These are phyloP conservation scores for Venturia carpophila DNA, from an alignment of 2,329 filamentous ascomycete species.

Conservation along the genomic window DNA sequence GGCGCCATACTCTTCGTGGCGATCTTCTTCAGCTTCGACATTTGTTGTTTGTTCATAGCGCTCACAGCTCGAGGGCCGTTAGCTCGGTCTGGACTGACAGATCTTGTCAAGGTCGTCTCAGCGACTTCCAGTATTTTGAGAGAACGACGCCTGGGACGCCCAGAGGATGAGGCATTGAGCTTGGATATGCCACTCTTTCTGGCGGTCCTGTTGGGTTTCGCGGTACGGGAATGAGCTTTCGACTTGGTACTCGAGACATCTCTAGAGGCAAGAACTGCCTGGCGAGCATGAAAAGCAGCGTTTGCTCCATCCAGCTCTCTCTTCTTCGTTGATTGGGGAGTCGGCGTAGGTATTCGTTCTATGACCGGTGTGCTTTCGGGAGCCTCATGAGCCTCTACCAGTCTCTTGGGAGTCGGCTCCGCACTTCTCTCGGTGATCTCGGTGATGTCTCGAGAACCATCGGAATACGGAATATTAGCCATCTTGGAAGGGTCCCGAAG, in stretches of 20 bases:
- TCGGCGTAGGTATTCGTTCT: neutral
- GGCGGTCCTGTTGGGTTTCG: neutral
- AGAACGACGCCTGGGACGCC: constrained; percentile 15
- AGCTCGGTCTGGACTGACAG: constrained; percentile 21
- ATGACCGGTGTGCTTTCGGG: neutral
- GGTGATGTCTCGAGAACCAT: neutral
- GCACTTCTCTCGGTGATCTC: neutral
- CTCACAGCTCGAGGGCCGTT: neutral
- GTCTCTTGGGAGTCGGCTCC: neutral
- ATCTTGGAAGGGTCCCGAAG: constrained; percentile 17
- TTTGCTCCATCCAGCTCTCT: constrained; percentile 9
- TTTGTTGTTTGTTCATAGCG: neutral
- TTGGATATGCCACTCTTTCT: neutral
- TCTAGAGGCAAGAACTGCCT: neutral
- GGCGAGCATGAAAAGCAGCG: neutral
- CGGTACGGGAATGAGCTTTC: neutral
- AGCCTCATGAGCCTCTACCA: neutral
- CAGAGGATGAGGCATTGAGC: constrained; percentile 1
- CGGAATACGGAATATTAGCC: neutral
- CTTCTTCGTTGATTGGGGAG: neutral
- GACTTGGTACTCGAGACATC: neutral
- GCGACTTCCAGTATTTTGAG: constrained; percentile 21
- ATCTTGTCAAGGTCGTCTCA: constrained; percentile 23
- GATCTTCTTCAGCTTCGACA: neutral
- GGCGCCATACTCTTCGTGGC: neutral